Conservation (phyloP, 352 stramenopile species). For the Phytophthora brassicae region DNA sequence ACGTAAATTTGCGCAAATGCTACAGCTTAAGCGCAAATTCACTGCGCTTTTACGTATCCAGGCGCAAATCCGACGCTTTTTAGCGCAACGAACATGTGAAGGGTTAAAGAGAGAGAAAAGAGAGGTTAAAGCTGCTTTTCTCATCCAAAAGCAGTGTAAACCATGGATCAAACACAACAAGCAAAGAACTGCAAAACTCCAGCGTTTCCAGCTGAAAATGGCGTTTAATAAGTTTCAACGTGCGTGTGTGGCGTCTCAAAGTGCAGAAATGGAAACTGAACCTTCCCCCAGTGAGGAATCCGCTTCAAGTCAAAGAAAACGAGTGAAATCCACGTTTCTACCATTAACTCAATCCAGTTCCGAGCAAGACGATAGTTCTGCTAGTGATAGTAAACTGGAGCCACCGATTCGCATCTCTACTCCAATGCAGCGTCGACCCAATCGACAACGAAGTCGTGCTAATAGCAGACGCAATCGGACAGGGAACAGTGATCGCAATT, state of each 20-base stretch:
- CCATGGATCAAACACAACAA: conserved; percentile 32
- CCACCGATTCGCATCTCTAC: conserved; percentile 24
- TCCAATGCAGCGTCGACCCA: conserved; percentile 14
- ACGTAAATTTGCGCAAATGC: conserved; percentile 21
- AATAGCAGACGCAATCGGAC: conserved; percentile 31
- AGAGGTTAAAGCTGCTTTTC: conserved; percentile 17
- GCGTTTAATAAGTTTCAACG: conserved; percentile 40
- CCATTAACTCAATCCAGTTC: conserved; percentile 25
- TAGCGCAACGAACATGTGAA: conserved; percentile 21
- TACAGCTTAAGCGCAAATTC: conserved; percentile 24
- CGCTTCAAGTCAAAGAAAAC: conserved; percentile 10
- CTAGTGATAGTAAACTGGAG: conserved; percentile 31
- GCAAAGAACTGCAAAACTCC: conserved; percentile 16
- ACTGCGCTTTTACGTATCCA: conserved; percentile 32
- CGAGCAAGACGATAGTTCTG: conserved; percentile 36
- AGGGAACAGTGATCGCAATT: conserved; percentile 50
- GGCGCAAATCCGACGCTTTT: conserved; percentile 21
- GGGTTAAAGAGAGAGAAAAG: conserved; percentile 21
- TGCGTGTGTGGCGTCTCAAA: conserved; percentile 22
- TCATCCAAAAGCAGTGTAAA: conserved; percentile 30
- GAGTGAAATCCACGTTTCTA: conserved; percentile 6
- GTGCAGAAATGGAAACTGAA: conserved; percentile 34
- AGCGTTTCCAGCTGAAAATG: conserved; percentile 33
- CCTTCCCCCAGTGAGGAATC: conserved; percentile 34
- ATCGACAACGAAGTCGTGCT: conserved; percentile 22